Percentiles rank a stretch among this genome's conserved stretches.
phyloP scores from a whole-genome alignment of 148 eudicot genomes.

The Chenopodium berlandieri region DNA sequence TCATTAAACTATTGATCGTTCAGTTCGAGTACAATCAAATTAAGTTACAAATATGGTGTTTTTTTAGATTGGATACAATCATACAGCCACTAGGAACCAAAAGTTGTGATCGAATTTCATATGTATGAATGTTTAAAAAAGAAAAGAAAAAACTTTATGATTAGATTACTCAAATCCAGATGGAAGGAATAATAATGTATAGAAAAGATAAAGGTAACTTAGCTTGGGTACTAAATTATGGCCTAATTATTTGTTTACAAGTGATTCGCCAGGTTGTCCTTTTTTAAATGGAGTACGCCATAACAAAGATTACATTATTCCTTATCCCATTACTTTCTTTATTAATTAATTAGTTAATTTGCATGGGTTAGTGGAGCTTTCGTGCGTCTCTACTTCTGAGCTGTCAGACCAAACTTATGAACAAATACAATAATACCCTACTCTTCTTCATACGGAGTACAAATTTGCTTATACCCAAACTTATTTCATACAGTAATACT shows the following conservation, averaged over 20 bases:
- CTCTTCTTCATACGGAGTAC: no score
- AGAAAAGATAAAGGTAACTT: not conserved
- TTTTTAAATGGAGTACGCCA: not conserved
- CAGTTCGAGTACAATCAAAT: not conserved
- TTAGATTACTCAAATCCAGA: slow-evolving; percentile 1
- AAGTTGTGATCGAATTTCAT: not conserved
- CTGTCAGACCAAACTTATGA: slow-evolving; percentile 22
- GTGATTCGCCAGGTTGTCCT: slow-evolving; percentile 29
- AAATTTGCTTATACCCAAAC: not conserved
- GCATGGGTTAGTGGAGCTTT: slow-evolving; percentile 29
- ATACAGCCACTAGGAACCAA: no score
- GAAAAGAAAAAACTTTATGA: not conserved
- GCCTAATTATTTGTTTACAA: slow-evolving; percentile 29
- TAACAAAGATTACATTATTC: slow-evolving; percentile 19
- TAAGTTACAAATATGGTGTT: no score
- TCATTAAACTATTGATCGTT: not conserved
- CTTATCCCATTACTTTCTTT: slow-evolving; percentile 7
- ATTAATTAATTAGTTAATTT: not conserved
- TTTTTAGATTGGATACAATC: no score
- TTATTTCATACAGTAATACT: no score
- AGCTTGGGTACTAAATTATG: slow-evolving; percentile 14
- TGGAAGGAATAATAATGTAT: not conserved
- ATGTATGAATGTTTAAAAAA: not conserved
- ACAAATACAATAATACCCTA: not conserved
- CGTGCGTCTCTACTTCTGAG: slow-evolving; percentile 30